Conservation (phyloP, 2,329 filamentous ascomycete species). For the Colletotrichum lindemuthianum region DNA sequence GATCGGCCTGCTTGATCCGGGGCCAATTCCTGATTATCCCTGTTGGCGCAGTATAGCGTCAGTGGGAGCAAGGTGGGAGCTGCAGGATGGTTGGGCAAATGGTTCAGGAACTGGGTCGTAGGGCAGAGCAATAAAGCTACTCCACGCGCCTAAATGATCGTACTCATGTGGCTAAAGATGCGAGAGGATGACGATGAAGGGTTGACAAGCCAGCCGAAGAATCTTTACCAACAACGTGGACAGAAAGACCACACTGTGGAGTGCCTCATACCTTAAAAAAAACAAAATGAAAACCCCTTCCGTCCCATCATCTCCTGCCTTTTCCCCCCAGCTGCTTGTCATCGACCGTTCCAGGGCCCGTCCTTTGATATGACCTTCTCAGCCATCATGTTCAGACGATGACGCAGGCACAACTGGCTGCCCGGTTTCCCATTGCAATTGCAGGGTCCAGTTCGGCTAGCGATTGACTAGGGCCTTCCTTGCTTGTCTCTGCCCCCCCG, state of each 20-base stretch:
- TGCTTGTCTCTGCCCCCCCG: conserved; percentile 16
- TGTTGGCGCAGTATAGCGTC: conserved; percentile 32
- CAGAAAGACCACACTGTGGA: not conserved
- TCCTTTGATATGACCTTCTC: conserved; percentile 25
- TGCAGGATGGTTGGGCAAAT: conserved; percentile 26
- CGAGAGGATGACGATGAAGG: not conserved
- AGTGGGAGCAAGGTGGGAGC: conserved; percentile 25
- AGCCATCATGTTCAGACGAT: conserved; percentile 30
- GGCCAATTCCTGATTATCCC: conserved; percentile 36
- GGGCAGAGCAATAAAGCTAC: conserved; percentile 20
- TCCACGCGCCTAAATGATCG: conserved; percentile 10
- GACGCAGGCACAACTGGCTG: conserved; percentile 37
- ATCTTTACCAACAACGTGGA: not conserved
- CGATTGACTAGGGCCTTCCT: conserved; percentile 25
- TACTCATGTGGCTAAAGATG: conserved; percentile 11
- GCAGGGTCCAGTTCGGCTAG: conserved; percentile 25
- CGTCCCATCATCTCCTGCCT: conserved; percentile 22
- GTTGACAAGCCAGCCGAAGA: not conserved
- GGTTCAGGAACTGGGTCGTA: conserved; percentile 30
- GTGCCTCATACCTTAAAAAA: not conserved
- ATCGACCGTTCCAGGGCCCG: conserved; percentile 24
- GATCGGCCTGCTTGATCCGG: conserved; percentile 35
- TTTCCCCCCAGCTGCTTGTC: conserved; percentile 6
- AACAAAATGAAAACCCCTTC: not conserved
- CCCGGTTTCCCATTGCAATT: conserved; percentile 31